Conservation (phyloP, 2,329 filamentous ascomycete species). For the Xylariaceae sp. region DNA sequence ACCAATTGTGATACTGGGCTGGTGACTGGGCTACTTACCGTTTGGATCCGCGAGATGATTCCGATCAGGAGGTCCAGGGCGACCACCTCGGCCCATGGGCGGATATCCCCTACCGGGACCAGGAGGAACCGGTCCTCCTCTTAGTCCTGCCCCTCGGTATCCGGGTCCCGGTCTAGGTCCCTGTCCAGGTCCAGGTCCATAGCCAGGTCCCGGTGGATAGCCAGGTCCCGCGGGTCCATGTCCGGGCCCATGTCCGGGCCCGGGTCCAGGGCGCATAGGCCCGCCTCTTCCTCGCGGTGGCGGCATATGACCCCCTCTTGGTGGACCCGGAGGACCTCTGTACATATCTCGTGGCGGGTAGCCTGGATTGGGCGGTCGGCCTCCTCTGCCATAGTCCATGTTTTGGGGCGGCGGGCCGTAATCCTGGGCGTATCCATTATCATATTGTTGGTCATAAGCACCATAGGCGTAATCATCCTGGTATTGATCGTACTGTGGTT, state of each 20-base stretch:
- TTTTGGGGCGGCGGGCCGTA: slow-evolving; percentile 39
- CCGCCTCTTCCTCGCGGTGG: slow-evolving; percentile 40
- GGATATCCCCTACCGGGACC: slow-evolving; percentile 19
- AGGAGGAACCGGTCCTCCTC: slow-evolving; percentile 22
- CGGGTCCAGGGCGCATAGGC: slow-evolving; percentile 22
- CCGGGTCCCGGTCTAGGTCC: slow-evolving; percentile 18
- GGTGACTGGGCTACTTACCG: slow-evolving; percentile 21
- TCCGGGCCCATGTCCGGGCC: slow-evolving; percentile 18
- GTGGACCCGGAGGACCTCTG: slow-evolving; percentile 36
- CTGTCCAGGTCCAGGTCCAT: slow-evolving; percentile 14
- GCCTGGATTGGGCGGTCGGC: slow-evolving; percentile 34
- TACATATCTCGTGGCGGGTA: slow-evolving; percentile 44
- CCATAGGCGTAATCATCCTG: slow-evolving; percentile 43
- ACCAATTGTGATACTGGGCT: neutral
- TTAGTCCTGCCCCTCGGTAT: slow-evolving; percentile 15
- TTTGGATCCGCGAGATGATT: slow-evolving; percentile 35
- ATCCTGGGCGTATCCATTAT: slow-evolving; percentile 38
- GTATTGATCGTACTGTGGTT: slow-evolving; percentile 41
- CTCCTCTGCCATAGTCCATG: slow-evolving; percentile 42
- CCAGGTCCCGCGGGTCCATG: slow-evolving; percentile 17
- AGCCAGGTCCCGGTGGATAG: slow-evolving; percentile 19
- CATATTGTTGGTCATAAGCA: slow-evolving; percentile 38
- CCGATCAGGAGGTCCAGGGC: slow-evolving; percentile 38
- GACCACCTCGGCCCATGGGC: slow-evolving; percentile 17
- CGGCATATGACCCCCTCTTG: slow-evolving; percentile 39